Evolutionary conservation across 2,329 filamentous ascomycete species (phyloP), one percentile per base, ranked within the genome.

Genomic region (Ambrosiella cleistominuta): DNA sequence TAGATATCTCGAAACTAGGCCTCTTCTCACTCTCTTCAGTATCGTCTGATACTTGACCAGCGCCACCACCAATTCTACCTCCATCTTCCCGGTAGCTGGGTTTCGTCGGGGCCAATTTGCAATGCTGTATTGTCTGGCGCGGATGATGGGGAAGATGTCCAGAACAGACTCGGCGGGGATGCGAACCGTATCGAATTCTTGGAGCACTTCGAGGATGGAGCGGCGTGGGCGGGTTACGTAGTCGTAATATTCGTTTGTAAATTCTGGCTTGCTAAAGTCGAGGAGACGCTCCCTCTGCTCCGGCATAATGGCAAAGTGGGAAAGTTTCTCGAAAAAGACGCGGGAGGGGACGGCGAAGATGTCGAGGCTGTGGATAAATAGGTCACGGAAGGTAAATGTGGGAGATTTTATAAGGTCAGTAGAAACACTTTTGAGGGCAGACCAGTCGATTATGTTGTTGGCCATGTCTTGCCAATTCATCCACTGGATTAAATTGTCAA

Each of bases 51-150:
- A 97, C 67, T 91, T 89, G 61, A 98, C 90, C 58, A 97, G 83
- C 0, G 93, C 90, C 47, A 90, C 79, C 2, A 95, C 72, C 2
- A 96, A 74, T 57, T 95, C 83, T 8, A 61, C 36, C 57, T 56
- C 54, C 19, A 94, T 72, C 12, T 72, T 70, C 19, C 58, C 45
- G 60, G 55, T 60, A 17, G 63, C 62, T 42, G 38, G 37, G 37
- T 56, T 44, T 15, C 12, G 15, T 36, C 45, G 56, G 15, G 59
- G 53, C 56, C 57, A 58, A 62, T 86, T 93, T 39, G 88, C 88
- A 61, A 97, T 90, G 68, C 90, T 96, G 67, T 95, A 98, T 64
- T 95, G 86, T 5, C 93, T 79, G n/a, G 83, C 85, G n/a, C 88
- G 82, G 52, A 97, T 83, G 2, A 83, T 65, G 0, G 93, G 93